Evolutionary conservation across 352 stramenopile genomes (phyloP).

Genomic region (Pythium plurisporium): DNA sequence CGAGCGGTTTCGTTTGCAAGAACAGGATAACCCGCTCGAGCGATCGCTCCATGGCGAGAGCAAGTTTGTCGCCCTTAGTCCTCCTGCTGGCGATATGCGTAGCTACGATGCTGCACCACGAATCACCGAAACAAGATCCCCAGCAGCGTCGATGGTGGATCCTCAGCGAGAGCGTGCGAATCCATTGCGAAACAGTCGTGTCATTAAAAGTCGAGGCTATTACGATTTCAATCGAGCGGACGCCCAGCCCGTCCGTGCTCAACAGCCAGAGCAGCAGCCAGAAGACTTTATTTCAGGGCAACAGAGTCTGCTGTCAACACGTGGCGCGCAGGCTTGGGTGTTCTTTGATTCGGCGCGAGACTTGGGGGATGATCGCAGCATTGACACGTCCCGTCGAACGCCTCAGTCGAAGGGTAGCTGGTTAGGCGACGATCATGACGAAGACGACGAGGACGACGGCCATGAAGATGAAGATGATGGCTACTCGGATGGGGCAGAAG

Average conservation of each 20-base stretch:
- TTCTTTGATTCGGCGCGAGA: too few relatives aligned
- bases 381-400: background rate
- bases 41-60: constrained; percentile 64
- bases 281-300: background rate
- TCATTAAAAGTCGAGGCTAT: constrained; percentile 76
- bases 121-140: constrained; percentile 34
- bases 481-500: constrained; percentile 11
- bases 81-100: background rate
- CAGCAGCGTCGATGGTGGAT: constrained; percentile 12
- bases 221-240: constrained; percentile 51
- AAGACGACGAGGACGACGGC: constrained; percentile 24
- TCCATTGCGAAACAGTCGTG: constrained; percentile 45
- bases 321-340: too few relatives aligned
- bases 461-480: constrained; percentile 22
- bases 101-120: constrained; percentile 20
- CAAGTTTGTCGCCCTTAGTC: constrained; percentile 53
- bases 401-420: constrained; percentile 14
- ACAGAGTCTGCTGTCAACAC: background rate
- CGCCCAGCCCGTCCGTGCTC: background rate
- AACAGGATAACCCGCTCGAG: constrained; percentile 40
- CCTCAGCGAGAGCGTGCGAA: background rate
- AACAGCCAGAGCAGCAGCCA: background rate
- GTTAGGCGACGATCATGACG: constrained; percentile 16
- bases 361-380: too few relatives aligned
- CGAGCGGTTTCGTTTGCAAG: constrained; percentile 25